Evolutionary conservation across 2,329 filamentous ascomycete species (phyloP), one percentile per base, ranked within the genome.

Genomic region (Talaromyces sp.): DNA sequence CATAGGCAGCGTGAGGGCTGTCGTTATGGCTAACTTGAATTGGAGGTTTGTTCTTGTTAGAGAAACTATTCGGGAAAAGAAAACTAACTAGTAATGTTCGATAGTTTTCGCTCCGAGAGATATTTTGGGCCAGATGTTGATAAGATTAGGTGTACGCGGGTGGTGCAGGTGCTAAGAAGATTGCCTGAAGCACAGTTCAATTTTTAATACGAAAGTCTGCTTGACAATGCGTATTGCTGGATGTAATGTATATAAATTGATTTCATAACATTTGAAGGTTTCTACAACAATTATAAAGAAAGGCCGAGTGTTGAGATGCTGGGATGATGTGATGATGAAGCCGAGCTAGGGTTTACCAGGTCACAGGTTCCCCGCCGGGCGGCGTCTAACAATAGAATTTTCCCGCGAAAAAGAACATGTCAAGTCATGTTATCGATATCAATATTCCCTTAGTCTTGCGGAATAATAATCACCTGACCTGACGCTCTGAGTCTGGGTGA

Each of bases 21-120:
- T 69, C 26, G 61, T 67, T 11, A 53, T 59, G 35, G 67, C 66
- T 11, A 69, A 69, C 60, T 32, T 68, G 31, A 63, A 66, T 32
- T 69, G 68, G 67, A 70, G 66, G 67, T 67, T 29, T 14, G 63
- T 59, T 19, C 29, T 3, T 19, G 21, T n/a, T 10, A 27, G n/a
- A 29, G 21, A 26, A 12, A 24, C 35, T 41, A 54, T 35, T 12
- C 1, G 19, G 5, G 12, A 35, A 17, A 7, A 6, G 14, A 35
- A 2, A 17, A 14, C 14, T 38, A 14, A 38, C 35, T 38, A 12
- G 31, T 5, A 38, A 38, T 35, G 3, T 35, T 35, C 5, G 17
- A 35, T 27, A 66, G 66, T 54, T 69, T 68, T 27, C 62, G 63
- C 1, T 65, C 63, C 2, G 63, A 64, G 17, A 41, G 65, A 26